Percentiles rank a stretch among this genome's conserved stretches.
Conservation (phyloP, 2,329 filamentous ascomycete species). For the Cladobotryum protrusum region DNA sequence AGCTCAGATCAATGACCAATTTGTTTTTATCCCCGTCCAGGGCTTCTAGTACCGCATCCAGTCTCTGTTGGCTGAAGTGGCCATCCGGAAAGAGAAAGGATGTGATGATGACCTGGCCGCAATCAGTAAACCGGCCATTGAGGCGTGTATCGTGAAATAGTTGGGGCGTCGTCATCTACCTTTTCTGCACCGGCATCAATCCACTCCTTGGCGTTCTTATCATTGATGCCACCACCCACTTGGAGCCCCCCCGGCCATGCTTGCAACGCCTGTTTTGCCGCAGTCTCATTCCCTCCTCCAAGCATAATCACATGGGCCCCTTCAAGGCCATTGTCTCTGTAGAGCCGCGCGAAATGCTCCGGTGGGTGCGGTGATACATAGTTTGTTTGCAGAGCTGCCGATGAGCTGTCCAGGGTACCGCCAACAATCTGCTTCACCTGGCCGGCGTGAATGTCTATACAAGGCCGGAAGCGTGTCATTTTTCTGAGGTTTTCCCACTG, state of each 20-base stretch:
- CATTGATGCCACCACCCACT: constrained; percentile 88
- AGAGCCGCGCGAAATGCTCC: constrained; percentile 73
- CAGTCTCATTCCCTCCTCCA: constrained; percentile 76
- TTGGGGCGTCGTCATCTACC: constrained; percentile 42
- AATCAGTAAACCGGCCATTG: neutral
- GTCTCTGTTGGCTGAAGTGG: constrained; percentile 68
- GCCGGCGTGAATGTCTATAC: constrained; percentile 95
- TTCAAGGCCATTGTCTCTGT: constrained; percentile 64
- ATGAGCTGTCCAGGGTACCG: constrained; percentile 71
- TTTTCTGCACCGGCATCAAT: constrained; percentile 83
- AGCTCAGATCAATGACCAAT: constrained; percentile 93
- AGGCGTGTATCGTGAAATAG: neutral
- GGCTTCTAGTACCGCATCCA: constrained; percentile 66
- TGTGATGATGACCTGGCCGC: constrained; percentile 85
- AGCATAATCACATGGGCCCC: constrained; percentile 97
- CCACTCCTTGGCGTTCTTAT: constrained; percentile 79
- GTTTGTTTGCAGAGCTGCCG: constrained; percentile 74
- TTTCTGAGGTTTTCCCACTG: neutral
- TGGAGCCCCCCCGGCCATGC: constrained; percentile 80
- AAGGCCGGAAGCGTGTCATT: constrained; percentile 94
- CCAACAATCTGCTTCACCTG: constrained; percentile 98
- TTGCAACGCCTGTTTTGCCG: constrained; percentile 67
- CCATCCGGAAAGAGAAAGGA: constrained; percentile 87
- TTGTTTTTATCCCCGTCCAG: constrained; percentile 70
- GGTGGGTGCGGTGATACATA: constrained; percentile 82